A percentile compares a stretch with the other conserved stretches of the same genome.
Evolutionary conservation across 2,329 filamentous ascomycete genomes (phyloP).

Genomic region (Didymella segeticola): DNA sequence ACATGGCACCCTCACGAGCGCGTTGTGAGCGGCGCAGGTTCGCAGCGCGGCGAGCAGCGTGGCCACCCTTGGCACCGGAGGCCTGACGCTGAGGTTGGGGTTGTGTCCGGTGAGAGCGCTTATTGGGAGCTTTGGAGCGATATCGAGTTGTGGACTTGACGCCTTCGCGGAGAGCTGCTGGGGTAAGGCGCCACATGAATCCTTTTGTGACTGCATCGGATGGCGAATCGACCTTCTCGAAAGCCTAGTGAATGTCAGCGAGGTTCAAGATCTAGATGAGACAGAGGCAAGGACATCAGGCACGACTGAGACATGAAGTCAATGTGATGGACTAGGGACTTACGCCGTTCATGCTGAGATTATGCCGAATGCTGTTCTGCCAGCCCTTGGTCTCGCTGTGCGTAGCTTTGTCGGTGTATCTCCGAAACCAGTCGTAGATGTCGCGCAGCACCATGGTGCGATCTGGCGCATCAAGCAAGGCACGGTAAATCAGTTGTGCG

Average conservation of each 20-base stretch:
- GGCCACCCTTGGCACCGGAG: constrained; percentile 55
- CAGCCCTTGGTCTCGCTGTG: constrained; percentile 69
- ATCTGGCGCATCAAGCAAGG: constrained; percentile 70
- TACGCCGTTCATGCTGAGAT: constrained; percentile 94
- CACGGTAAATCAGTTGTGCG: constrained; percentile 78
- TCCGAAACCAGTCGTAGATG: constrained; percentile 88
- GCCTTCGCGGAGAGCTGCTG: constrained; percentile 71
- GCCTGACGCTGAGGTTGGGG: constrained; percentile 51
- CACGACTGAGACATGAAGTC: not conserved
- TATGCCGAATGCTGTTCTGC: constrained; percentile 96
- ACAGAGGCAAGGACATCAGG: no score
- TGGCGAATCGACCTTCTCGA: constrained; percentile 59
- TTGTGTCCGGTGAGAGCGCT: constrained; percentile 43
- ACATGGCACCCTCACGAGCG: constrained; percentile 21
- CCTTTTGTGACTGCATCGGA: constrained; percentile 68
- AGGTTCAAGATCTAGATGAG: not conserved
- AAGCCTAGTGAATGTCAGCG: constrained; percentile 53
- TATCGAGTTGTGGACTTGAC: constrained; percentile 82
- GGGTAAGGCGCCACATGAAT: constrained; percentile 77
- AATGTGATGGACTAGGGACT: constrained; percentile 45
- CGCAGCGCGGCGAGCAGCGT: constrained; percentile 47
- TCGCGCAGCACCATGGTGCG: constrained; percentile 81
- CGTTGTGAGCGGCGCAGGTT: constrained; percentile 31
- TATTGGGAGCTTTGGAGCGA: constrained; percentile 55
- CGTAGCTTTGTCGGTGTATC: constrained; percentile 78